A percentile compares a stretch with the other conserved stretches of the same genome.
These are phyloP conservation scores for Tolypocladium tropicale DNA, from an alignment of 2,329 filamentous ascomycete species.

Conservation along the genomic window DNA sequence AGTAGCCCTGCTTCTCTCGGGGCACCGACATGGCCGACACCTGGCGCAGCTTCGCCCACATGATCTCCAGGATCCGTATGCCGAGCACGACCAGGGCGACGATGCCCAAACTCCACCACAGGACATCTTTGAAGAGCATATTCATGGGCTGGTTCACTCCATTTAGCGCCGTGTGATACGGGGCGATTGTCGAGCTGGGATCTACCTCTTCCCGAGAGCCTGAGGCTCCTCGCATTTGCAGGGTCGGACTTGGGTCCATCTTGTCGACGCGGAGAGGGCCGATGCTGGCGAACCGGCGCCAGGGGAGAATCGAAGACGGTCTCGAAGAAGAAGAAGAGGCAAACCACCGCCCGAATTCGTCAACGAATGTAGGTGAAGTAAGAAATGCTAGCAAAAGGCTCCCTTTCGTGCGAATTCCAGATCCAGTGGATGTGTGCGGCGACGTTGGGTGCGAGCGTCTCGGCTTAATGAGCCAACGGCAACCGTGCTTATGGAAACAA, in stretches of 20 bases:
- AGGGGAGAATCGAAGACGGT: neutral
- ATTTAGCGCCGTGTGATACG: slow-evolving; percentile 44
- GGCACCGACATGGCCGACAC: slow-evolving; percentile 46
- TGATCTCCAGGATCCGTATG: slow-evolving; percentile 43
- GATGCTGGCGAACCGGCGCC: slow-evolving; percentile 9
- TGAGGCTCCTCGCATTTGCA: slow-evolving; percentile 17
- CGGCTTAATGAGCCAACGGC: neutral
- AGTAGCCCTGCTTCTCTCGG: slow-evolving; percentile 45
- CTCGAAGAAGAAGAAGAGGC: neutral
- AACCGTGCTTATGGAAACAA: neutral
- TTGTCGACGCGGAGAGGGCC: slow-evolving; percentile 5
- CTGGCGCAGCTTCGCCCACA: slow-evolving; percentile 46
- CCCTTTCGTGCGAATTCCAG: neutral
- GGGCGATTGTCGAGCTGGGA: slow-evolving; percentile 39
- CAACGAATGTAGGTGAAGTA: neutral
- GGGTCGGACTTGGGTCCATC: slow-evolving; percentile 25
- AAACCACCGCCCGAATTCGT: no score
- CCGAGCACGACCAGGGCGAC: slow-evolving; percentile 42
- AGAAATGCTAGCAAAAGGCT: neutral
- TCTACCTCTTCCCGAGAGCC: slow-evolving; percentile 17
- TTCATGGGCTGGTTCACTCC: slow-evolving; percentile 52
- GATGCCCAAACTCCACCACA: slow-evolving; percentile 53
- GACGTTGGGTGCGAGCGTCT: neutral
- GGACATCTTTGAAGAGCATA: slow-evolving; percentile 41
- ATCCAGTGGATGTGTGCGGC: neutral